phyloP scores from a whole-genome alignment of 2,329 filamentous ascomycete genomes.

The Pezicula neosporulosa region DNA sequence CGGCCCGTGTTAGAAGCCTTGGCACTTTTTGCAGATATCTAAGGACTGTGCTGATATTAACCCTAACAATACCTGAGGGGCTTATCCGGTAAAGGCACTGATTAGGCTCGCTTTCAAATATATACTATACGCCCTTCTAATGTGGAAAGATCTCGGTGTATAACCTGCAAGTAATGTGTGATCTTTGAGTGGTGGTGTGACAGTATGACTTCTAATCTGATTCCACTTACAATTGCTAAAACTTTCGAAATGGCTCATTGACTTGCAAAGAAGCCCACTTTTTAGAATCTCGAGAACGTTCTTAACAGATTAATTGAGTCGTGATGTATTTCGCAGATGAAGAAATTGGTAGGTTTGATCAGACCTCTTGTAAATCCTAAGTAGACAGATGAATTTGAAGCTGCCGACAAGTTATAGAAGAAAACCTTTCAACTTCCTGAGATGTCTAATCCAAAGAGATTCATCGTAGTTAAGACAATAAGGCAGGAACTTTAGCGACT shows the following conservation, averaged over 20 bases:
- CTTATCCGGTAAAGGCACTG: constrained; percentile 13
- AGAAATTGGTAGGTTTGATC: constrained; percentile 15
- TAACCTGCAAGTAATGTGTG: constrained; percentile 20
- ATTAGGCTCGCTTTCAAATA: constrained; percentile 1
- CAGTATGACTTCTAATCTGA: constrained; percentile 3
- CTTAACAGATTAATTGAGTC: constrained; percentile 16
- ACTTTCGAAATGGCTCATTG: constrained; percentile 12
- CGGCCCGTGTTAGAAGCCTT: not conserved
- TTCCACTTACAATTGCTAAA: no score
- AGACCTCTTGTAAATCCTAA: constrained; percentile 7
- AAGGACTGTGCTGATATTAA: constrained; percentile 17
- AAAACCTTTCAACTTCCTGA: not conserved
- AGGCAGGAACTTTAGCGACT: constrained; percentile 9
- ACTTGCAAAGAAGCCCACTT: constrained; percentile 13
- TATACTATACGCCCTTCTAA: constrained; percentile 5
- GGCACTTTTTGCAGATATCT: not conserved
- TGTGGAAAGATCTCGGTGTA: constrained; percentile 12
- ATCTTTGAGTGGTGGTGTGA: constrained; percentile 20
- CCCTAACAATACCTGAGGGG: constrained; percentile 20
- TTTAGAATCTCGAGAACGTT: constrained; percentile 17
- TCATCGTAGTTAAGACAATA: constrained; percentile 4
- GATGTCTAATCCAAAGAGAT: not conserved
- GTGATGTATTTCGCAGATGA: constrained; percentile 22
- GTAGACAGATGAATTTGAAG: not conserved
- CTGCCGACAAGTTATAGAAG: not conserved